Evolutionary conservation across 805 yeast genomes (phyloP), one percentile per base, ranked within the genome.

Genomic region (Starmerella bacillaris): DNA sequence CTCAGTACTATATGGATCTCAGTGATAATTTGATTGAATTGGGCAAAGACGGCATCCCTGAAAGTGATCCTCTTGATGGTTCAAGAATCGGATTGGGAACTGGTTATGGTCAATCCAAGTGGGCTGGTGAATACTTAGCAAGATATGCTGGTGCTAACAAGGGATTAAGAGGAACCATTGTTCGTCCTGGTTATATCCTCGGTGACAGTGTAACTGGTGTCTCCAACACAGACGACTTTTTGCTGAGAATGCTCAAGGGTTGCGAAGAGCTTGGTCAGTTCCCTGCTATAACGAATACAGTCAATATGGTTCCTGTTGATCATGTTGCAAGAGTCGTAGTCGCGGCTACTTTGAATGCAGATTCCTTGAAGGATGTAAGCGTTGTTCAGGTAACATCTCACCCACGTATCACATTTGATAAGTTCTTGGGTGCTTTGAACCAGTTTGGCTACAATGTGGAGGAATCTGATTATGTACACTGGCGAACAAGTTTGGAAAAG

Each of bases 311-410:
- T 17, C 98, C 98, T 3, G 98, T 89, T 30, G 95, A 92, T 49
- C 98, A 89, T 51, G 98, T 89, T 45, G 96, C 99, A 1, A 68
- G 92, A 31, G 79, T 83, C 18, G 78, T 75, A 18, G 79, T 74
- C 34, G 80, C 96, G 2, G 60, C 89, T 19, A 76, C 94, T 0
- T 64, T 89, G 42, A 70, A 71, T 49, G 86, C 93, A 19, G 78
- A 89, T 18, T 47, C 57, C 17, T 48, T 48, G 2, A 60, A 60
- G 12, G 64, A 60, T 33, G 58, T 73, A 29, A 60, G 74, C 1
- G 98, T 92, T 28, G 83, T 82, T 2, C 98, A 89, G 30, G 95
- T 89, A n/a, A 89, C 96, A 4, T 92, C 86, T 18, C 96, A 89
- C 49, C 99, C 99, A 40, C 72, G 98, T 54, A 72, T 82, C 40